Conservation (phyloP, 331 rosid species). For the Rosa hybrid region DNA sequence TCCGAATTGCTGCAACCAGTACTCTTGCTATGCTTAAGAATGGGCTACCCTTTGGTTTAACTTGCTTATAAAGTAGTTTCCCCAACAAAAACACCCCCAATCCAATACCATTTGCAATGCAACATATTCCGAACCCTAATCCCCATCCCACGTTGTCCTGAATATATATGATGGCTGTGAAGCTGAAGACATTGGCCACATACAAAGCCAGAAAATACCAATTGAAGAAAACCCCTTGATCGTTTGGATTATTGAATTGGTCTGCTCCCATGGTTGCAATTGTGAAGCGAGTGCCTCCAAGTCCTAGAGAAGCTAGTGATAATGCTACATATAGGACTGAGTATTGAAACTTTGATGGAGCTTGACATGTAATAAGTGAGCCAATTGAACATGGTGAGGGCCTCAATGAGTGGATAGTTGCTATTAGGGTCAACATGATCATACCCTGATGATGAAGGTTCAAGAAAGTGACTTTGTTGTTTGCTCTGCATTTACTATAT, state of each 20-base stretch:
- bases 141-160: constrained; percentile 38
- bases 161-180: constrained; percentile 25
- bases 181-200: constrained; percentile 13
- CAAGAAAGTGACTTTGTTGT: background rate
- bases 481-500: no score
- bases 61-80: constrained; percentile 15
- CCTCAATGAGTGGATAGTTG: constrained; percentile 15
- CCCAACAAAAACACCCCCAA: constrained; percentile 21
- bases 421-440: constrained; percentile 26
- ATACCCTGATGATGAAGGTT: constrained; percentile 22
- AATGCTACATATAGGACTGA: constrained; percentile 25
- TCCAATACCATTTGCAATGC: constrained; percentile 8
- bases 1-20: constrained; percentile 27
- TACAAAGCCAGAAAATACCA: constrained; percentile 32
- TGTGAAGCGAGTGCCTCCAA: constrained; percentile 37
- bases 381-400: constrained; percentile 19
- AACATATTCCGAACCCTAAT: constrained; percentile 32
- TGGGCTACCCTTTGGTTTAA: constrained; percentile 39
- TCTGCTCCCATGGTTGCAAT: constrained; percentile 38
- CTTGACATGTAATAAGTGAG: constrained; percentile 3
- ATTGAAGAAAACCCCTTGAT: constrained; percentile 27
- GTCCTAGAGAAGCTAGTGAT: constrained; percentile 22
- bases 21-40: constrained; percentile 30
- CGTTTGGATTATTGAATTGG: constrained; percentile 23
- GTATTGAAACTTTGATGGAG: constrained; percentile 28